phyloP scores from a whole-genome alignment of 257 asterid genomes.

The Nicotiana noctiflora region DNA sequence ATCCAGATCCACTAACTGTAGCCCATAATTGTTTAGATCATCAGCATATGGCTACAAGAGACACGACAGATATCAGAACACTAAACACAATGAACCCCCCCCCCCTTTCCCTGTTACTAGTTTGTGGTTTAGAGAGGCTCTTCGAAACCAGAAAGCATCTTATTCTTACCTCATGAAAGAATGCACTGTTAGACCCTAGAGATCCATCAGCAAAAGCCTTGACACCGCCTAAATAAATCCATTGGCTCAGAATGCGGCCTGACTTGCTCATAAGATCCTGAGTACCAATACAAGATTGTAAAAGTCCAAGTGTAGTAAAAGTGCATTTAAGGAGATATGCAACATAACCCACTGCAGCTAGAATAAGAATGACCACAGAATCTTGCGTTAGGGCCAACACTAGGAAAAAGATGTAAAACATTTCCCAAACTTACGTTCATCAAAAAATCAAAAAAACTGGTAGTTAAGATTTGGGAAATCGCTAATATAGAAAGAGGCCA shows the following conservation, averaged over 20 bases:
- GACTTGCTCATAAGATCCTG: conserved; percentile 53
- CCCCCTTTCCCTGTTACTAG: background rate
- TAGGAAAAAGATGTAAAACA: too few species aligned
- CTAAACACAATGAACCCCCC: background rate
- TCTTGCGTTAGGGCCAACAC: background rate
- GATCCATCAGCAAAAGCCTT: conserved; percentile 96
- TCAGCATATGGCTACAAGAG: conserved; percentile 64
- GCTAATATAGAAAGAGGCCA: too few species aligned
- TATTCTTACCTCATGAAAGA: conserved; percentile 58
- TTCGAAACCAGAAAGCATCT: background rate
- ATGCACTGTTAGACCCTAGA: conserved; percentile 89
- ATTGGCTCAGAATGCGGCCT: conserved; percentile 64
- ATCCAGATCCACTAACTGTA: conserved; percentile 60
- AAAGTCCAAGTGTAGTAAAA: background rate
- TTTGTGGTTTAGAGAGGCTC: background rate
- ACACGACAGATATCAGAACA: conserved; percentile 12
- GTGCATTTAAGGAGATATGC: background rate
- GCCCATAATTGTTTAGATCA: conserved; percentile 70
- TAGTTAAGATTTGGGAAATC: too few species aligned
- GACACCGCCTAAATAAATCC: conserved; percentile 93
- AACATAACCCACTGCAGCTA: background rate
- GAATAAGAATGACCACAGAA: background rate
- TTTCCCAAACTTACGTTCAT: too few species aligned
- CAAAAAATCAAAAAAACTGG: too few species aligned
- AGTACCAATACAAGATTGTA: background rate